Conservation (phyloP, 2,329 filamentous ascomycete genomes). For the Claviceps sp. region DNA sequence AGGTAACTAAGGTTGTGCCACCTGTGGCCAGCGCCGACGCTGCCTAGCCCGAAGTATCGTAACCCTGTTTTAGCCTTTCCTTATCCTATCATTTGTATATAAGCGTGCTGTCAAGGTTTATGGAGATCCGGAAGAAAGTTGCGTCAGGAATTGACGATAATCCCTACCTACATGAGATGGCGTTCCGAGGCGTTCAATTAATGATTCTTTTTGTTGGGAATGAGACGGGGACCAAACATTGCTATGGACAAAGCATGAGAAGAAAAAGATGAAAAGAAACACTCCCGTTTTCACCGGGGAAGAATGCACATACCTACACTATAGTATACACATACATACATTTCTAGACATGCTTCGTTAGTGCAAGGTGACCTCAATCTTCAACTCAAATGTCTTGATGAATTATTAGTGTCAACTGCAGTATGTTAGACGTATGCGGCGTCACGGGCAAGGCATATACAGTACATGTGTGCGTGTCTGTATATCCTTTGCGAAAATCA, state of each 20-base stretch:
- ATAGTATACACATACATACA: background rate
- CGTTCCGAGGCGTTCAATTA: slow-evolving; percentile 2
- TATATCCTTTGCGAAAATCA: no score
- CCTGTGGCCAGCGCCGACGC: slow-evolving; percentile 75
- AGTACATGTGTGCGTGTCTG: no score
- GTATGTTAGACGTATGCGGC: no score
- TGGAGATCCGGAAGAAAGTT: background rate
- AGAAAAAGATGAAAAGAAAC: no score
- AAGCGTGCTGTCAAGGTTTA: background rate
- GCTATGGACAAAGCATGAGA: no score
- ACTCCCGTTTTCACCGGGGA: no score
- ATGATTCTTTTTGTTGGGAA: background rate
- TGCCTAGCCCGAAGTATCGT: slow-evolving; percentile 34
- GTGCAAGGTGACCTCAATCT: no score
- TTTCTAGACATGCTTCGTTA: background rate
- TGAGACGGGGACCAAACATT: background rate
- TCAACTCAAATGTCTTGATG: no score
- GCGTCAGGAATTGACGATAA: background rate
- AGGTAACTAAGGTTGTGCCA: slow-evolving; percentile 71
- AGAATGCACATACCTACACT: no score
- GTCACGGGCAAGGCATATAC: no score
- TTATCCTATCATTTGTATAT: background rate
- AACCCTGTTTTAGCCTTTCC: background rate
- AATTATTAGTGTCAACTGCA: no score
- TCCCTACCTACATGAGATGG: slow-evolving; percentile 2